Evolutionary conservation across 2,329 filamentous ascomycete species (phyloP).

Genomic region (Tolypocladium inflatum): DNA sequence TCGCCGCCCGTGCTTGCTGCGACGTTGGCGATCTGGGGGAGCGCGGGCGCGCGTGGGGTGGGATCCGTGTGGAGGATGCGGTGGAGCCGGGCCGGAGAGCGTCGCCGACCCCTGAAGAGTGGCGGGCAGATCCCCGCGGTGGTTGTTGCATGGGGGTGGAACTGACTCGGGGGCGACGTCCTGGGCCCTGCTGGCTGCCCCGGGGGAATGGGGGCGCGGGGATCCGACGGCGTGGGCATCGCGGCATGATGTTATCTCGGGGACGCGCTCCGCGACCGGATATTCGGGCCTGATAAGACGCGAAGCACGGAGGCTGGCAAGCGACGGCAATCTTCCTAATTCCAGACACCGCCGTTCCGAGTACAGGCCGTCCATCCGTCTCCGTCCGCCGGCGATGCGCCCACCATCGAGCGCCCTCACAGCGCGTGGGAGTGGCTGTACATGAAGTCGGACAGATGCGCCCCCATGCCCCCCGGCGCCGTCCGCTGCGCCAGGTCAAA

Average conservation of each 20-base stretch:
- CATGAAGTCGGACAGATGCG: constrained; percentile 5
- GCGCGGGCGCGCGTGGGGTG: not conserved
- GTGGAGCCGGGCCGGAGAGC: not conserved
- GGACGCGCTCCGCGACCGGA: not conserved
- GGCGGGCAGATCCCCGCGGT: not conserved
- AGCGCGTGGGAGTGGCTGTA: not conserved
- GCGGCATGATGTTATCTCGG: not conserved
- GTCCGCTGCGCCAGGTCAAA: constrained; percentile 21
- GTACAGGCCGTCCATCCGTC: no score
- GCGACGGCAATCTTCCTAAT: no score
- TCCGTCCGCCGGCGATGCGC: not conserved
- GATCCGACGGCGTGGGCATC: not conserved
- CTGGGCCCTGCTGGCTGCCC: no score
- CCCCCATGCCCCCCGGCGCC: not conserved
- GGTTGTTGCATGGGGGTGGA: not conserved
- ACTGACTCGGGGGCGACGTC: not conserved
- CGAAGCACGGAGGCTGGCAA: no score
- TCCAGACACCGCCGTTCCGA: not conserved
- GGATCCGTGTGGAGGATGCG: not conserved
- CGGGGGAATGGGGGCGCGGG: no score
- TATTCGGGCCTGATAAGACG: not conserved
- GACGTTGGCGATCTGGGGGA: not conserved
- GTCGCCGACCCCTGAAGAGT: not conserved
- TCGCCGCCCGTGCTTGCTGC: not conserved
- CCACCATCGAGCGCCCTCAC: not conserved